Conservation (phyloP, 1,284 basidiomycete genomes). For the Bjerkandera adusta region DNA sequence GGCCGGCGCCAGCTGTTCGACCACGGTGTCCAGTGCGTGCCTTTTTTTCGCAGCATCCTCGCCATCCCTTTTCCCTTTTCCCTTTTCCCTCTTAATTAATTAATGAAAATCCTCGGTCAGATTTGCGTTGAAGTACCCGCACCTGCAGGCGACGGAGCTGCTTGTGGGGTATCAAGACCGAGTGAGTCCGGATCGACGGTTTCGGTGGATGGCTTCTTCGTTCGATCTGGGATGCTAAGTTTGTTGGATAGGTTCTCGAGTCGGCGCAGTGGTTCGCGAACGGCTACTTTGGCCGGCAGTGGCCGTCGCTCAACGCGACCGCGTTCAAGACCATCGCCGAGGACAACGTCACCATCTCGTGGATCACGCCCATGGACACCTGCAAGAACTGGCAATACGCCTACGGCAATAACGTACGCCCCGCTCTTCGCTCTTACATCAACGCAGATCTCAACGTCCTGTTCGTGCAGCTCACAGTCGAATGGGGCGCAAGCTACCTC, state of each 20-base stretch:
- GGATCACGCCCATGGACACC: constrained; percentile 43
- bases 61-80: no score
- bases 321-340: constrained; percentile 39
- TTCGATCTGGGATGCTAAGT: no score
- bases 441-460: background rate
- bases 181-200: constrained; percentile 21
- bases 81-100: no score
- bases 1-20: constrained; percentile 42
- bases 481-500: constrained; percentile 40
- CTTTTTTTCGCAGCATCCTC: background rate
- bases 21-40: constrained; percentile 39
- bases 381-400: constrained; percentile 40
- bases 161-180: constrained; percentile 44
- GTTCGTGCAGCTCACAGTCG: constrained; percentile 25
- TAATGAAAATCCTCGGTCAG: constrained; percentile 16
- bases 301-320: constrained; percentile 28
- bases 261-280: constrained; percentile 44
- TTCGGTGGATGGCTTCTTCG: background rate
- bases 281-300: constrained; percentile 40
- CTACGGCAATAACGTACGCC: constrained; percentile 33
- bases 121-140: constrained; percentile 39
- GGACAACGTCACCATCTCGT: constrained; percentile 37
- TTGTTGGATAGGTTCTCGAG: constrained; percentile 35
- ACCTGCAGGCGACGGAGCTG: constrained; percentile 34
- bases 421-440: background rate